Percentiles rank a stretch among this genome's conserved stretches.
Evolutionary conservation across 768 basidiomycete species (phyloP).

Genomic region (Tulasnella sp.): DNA sequence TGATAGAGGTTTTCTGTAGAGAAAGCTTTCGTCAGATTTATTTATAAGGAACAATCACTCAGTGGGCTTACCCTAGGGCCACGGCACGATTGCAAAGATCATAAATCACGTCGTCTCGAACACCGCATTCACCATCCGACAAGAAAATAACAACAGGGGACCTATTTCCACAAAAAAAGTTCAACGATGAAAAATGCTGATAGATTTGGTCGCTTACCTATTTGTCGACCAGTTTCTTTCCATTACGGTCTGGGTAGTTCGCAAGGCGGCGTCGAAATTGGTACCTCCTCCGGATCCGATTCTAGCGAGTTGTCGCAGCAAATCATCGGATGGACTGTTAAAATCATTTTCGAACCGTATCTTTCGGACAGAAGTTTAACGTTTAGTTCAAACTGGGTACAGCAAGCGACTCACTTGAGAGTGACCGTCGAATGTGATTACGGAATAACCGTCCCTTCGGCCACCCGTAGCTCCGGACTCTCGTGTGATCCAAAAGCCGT

Average conservation of each 20-base stretch:
- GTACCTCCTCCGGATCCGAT: constrained; percentile 31
- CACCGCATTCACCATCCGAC: constrained; percentile 40
- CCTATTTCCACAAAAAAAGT: constrained; percentile 22
- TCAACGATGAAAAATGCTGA: too few species aligned
- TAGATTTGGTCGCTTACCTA: constrained; percentile 30
- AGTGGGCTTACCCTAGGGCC: constrained; percentile 35
- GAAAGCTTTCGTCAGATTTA: background rate
- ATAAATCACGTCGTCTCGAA: constrained; percentile 30
- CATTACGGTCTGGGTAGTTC: constrained; percentile 30
- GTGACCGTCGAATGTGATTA: constrained; percentile 35
- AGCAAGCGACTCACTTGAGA: background rate
- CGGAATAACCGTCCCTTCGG: constrained; percentile 44
- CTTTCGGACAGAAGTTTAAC: background rate
- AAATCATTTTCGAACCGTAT: constrained; percentile 36
- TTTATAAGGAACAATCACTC: too few species aligned
- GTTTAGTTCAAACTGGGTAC: background rate
- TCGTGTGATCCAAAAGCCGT: constrained; percentile 46
- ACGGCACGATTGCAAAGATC: constrained; percentile 34
- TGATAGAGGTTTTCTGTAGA: constrained; percentile 38
- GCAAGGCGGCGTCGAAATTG: constrained; percentile 34
- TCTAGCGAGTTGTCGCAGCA: constrained; percentile 32
- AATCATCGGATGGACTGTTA: constrained; percentile 32
- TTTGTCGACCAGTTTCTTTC: constrained; percentile 39
- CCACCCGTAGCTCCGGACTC: constrained; percentile 23
- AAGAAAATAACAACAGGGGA: constrained; percentile 46